These are phyloP conservation scores for Echites panduratus DNA, from an alignment of 257 asterid genomes.

Conservation along the genomic window DNA sequence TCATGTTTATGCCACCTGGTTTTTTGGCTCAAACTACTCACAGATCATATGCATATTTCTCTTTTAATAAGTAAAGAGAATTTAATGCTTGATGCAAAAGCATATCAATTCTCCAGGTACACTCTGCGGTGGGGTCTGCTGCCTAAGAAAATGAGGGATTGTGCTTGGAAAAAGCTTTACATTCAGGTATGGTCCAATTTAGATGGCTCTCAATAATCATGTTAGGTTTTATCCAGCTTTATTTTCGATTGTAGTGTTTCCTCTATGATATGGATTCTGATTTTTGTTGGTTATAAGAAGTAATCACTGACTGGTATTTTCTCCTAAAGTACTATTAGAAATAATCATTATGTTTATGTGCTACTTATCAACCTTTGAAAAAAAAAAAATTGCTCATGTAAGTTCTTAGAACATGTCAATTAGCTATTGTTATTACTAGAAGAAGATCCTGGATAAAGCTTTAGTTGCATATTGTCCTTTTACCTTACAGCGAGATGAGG, in stretches of 20 bases:
- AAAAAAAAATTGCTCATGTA: neutral
- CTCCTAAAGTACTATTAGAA: neutral
- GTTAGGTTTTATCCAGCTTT: neutral
- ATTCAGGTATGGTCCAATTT: conserved; percentile 27
- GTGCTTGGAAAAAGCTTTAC: conserved; percentile 85
- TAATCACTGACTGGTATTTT: neutral
- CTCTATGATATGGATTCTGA: neutral
- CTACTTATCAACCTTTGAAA: neutral
- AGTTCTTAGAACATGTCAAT: neutral
- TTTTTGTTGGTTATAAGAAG: neutral
- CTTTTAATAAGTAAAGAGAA: neutral
- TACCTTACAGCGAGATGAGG: conserved; percentile 72
- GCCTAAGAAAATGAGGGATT: conserved; percentile 70
- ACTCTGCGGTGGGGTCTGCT: conserved; percentile 87
- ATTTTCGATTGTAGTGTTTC: neutral
- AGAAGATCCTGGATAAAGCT: conserved; percentile 5
- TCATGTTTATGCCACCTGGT: neutral
- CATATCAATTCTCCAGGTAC: conserved; percentile 31
- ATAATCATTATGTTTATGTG: too few species aligned
- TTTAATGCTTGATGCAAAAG: neutral
- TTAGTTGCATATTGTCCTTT: neutral
- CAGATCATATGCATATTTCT: neutral
- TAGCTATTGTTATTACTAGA: neutral
- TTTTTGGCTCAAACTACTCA: neutral
- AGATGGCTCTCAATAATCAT: neutral